Conservation (phyloP, 108 stramenopile genomes). For the Seminavis robusta region DNA sequence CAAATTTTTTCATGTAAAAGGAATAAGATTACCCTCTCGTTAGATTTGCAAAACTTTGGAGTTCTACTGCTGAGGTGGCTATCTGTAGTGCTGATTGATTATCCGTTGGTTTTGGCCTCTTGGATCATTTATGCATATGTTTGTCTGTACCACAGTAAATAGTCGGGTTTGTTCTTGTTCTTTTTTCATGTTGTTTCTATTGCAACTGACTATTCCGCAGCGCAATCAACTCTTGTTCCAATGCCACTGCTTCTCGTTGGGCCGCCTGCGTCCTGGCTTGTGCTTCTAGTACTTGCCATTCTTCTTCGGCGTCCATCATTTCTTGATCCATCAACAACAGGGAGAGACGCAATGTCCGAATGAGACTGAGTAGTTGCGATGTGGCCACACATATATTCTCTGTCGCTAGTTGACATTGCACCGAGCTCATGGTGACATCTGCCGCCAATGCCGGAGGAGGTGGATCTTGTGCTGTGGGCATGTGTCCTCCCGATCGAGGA, state of each 20-base stretch:
- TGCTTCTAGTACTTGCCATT: constrained; percentile 56
- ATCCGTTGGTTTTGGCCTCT: too few species aligned
- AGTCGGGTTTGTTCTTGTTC: too few species aligned
- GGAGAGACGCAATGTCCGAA: constrained; percentile 73
- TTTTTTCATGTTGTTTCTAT: too few species aligned
- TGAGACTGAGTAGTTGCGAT: constrained; percentile 67
- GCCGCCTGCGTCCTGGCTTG: constrained; percentile 39
- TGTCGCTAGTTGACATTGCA: constrained; percentile 70
- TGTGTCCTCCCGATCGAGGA: constrained; percentile 66
- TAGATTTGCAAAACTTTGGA: too few species aligned
- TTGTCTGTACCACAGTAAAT: too few species aligned
- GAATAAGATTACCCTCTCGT: too few species aligned
- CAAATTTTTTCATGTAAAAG: too few species aligned
- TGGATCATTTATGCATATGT: too few species aligned
- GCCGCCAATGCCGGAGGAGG: constrained; percentile 82
- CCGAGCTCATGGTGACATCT: constrained; percentile 32
- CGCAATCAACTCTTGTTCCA: constrained; percentile 66
- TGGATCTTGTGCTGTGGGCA: constrained; percentile 62
- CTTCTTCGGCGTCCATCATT: constrained; percentile 68
- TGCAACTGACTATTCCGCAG: constrained; percentile 33
- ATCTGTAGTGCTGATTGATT: too few species aligned
- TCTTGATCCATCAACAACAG: constrained; percentile 82
- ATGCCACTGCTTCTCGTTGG: constrained; percentile 38
- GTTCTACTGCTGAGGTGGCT: too few species aligned
- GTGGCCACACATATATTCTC: constrained; percentile 81